These are phyloP conservation scores for Xylaria bambusicola DNA, from an alignment of 495 filamentous ascomycete genomes.

Conservation along the genomic window DNA sequence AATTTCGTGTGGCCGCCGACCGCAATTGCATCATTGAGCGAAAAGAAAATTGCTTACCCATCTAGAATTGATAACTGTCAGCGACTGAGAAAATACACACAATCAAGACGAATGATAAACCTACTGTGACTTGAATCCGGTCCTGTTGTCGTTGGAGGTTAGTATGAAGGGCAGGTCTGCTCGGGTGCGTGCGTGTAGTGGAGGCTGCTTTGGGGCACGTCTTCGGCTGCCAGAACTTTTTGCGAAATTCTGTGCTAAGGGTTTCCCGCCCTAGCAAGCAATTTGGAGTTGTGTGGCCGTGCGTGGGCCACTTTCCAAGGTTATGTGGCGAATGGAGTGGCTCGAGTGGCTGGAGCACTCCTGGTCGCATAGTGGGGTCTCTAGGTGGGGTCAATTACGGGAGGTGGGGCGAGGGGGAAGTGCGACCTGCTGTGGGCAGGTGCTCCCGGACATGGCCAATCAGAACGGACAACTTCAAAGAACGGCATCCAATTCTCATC, in stretches of 20 bases:
- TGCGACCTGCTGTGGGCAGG: background rate
- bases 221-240: constrained; percentile 36
- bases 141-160: constrained; percentile 30
- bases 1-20: background rate
- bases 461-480: background rate
- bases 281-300: constrained; percentile 25
- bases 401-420: no score
- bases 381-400: no score
- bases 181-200: constrained; percentile 22
- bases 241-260: constrained; percentile 35
- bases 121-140: constrained; percentile 44
- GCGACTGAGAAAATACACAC: constrained; percentile 9
- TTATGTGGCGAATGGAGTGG: constrained; percentile 1
- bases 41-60: constrained; percentile 50
- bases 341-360: background rate
- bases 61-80: constrained; percentile 41
- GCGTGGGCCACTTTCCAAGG: background rate
- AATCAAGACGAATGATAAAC: constrained; percentile 19
- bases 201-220: constrained; percentile 23
- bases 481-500: background rate
- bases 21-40: constrained; percentile 9
- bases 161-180: constrained; percentile 27
- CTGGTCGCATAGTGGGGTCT: background rate
- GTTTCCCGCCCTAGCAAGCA: constrained; percentile 36
- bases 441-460: background rate